Evolutionary conservation across 352 stramenopile species (phyloP), one percentile per base, ranked within the genome.

Genomic region (Plasmopara viticola): DNA sequence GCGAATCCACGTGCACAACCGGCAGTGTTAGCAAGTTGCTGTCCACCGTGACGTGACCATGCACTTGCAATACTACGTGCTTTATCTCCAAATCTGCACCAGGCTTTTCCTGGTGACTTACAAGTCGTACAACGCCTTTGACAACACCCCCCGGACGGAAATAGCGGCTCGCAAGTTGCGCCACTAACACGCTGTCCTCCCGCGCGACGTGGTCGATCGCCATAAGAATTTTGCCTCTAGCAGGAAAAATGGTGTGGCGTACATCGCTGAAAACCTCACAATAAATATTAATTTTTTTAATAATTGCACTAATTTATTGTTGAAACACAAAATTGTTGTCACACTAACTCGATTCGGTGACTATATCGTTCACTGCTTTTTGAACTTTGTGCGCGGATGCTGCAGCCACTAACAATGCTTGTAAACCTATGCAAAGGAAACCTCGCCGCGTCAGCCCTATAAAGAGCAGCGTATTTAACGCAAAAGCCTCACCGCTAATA

Each of bases 21-120:
- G 77, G 89, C 6, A 98, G 70, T 2, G 92, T 97, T 33, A 98
- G 64, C 9, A 97, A 72, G 71, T 98, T 95, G 53, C 94, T 85
- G 55, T 94, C 90, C 25, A 94, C 90, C 15, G 72, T 90, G 39
- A 97, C 83, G 55, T 87, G 76, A 17, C 66, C 76, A 53, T 87
- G 76, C 34, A 85, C 64, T 60, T 87, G 73, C 9, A 66, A 73
- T 25, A 82, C 73, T 15, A 84, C 74, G 15, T 66, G 61, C 5
- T 68, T 45, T 33, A 87, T 75, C 58, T 87, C 68, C 12, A 68
- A 68, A 6, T 52, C 43, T 5, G 60, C 58, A 40, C 70, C 51
- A 2, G 62, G 44, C 20, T 56, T 58, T 18, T 63, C 33, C 31
- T 57, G 64, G 15, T 63, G 37, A 13, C 68, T 79, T 4, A 58